These are phyloP conservation scores for Prunus dulcis DNA, from an alignment of 306 rosid genomes.

Conservation along the genomic window DNA sequence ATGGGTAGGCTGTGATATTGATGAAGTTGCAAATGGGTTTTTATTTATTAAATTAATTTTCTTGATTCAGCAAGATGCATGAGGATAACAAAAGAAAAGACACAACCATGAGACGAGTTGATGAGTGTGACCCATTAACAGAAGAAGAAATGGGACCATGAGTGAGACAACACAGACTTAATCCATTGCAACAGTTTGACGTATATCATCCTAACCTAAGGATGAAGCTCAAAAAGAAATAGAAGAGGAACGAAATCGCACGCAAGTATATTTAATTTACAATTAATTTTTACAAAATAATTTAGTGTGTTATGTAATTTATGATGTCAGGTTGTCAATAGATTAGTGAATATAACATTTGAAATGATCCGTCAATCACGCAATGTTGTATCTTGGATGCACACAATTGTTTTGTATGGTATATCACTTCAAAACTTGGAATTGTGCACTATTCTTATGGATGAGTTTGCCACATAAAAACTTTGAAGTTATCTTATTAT, in stretches of 20 bases:
- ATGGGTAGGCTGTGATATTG: no score
- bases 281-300: not conserved
- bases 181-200: constrained; percentile 1
- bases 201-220: not conserved
- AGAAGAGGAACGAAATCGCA: not conserved
- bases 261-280: no score
- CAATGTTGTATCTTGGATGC: no score
- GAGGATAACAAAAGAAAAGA: constrained; percentile 12
- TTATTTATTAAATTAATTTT: not conserved
- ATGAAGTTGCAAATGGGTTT: not conserved
- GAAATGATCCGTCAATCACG: no score
- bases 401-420: no score
- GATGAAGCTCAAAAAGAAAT: not conserved
- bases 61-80: not conserved
- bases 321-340: no score
- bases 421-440: no score
- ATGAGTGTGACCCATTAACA: constrained; percentile 26
- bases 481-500: not conserved
- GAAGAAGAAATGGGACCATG: not conserved
- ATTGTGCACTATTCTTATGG: not conserved
- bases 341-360: no score
- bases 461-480: constrained; percentile 10
- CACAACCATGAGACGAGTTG: not conserved
- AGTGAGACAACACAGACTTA: not conserved
- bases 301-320: no score